Evolutionary conservation across 1,284 basidiomycete species (phyloP), one percentile per base, ranked within the genome.

Genomic region (Fomes fomentarius): DNA sequence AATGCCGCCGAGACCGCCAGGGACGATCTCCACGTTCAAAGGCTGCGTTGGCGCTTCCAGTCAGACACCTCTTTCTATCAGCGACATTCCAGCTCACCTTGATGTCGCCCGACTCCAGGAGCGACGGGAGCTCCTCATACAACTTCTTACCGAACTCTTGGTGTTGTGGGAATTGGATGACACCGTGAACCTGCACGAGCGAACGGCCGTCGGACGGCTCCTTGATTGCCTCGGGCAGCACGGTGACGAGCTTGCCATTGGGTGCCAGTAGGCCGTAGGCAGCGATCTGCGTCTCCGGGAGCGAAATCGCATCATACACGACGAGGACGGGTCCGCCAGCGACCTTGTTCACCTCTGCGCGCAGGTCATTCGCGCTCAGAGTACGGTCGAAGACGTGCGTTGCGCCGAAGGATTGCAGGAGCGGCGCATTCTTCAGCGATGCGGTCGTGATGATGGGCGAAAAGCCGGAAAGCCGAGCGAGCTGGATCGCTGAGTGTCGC

Each of bases 1-100:
- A 15, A 85, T 75, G 3, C 77, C 80, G 1, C 60, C 59, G 9
- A 85, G 64, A 3, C 83, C 83, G 19, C 70, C 68, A 0, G 76
- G 69, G 4, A 84, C 58, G 3, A 82, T 66, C 59, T 82, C 76
- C 1, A 74, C 61, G 11, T 43, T 52, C 47, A 63, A 63, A 7
- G 64, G 58, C 64, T 65, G 34, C n/a, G 2, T 15, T 11, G 17
- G 19, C 4, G 12, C 4, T 25, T 3, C 19, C 26, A 25, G 30
- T 6, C 14, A 21, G 1, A 17, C 7, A 22, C 15, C 6, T 7
- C 4, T 7, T 6, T 15, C 3, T n/a, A n/a, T 3, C 24, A 6
- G 19, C 11, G 5, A 19, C 11, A 35, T 15, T 5, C 28, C 9
- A 8, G 26, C 41, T 30, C 48, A 54, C 52, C 47, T 44, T 56